A percentile compares a stretch with the other conserved stretches of the same genome.
Evolutionary conservation across 805 yeast species (phyloP).

Genomic region (Blastobotrys terrestris): DNA sequence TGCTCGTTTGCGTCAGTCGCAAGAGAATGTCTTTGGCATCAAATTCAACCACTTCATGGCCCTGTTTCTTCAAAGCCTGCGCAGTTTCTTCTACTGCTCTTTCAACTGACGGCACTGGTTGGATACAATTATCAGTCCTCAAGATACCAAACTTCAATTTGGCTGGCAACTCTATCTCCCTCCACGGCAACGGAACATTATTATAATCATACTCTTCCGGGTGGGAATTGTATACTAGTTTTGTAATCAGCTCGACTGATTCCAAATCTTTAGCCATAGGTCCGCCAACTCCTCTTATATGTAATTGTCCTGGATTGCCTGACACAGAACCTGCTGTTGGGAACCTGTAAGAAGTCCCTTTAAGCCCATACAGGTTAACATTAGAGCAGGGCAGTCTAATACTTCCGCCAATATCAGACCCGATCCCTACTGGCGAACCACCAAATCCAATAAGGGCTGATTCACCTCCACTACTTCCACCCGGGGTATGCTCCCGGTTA

Average conservation of each 20-base stretch:
- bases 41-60: slow-evolving; percentile 50
- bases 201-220: slow-evolving; percentile 45
- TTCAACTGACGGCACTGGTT: slow-evolving; percentile 52
- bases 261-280: slow-evolving; percentile 39
- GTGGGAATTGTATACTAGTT: slow-evolving; percentile 33
- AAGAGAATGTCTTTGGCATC: slow-evolving; percentile 25
- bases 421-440: slow-evolving; percentile 48
- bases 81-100: slow-evolving; percentile 49
- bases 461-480: slow-evolving; percentile 56
- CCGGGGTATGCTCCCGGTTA: slow-evolving; percentile 41
- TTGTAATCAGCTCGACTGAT: slow-evolving; percentile 36
- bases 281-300: slow-evolving; percentile 42
- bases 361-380: slow-evolving; percentile 43
- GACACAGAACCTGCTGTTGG: slow-evolving; percentile 34
- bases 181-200: slow-evolving; percentile 44
- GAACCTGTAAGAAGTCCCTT: slow-evolving; percentile 38
- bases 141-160: slow-evolving; percentile 44
- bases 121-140: slow-evolving; percentile 39
- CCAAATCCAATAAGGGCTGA: slow-evolving; percentile 40
- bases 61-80: slow-evolving; percentile 49
- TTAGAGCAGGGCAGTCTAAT: slow-evolving; percentile 44
- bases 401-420: slow-evolving; percentile 51
- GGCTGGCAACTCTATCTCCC: slow-evolving; percentile 14
- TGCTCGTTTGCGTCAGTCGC: neutral
- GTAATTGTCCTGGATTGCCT: slow-evolving; percentile 21